Conservation (phyloP, 2,329 filamentous ascomycete genomes). For the Fusarium sp. region DNA sequence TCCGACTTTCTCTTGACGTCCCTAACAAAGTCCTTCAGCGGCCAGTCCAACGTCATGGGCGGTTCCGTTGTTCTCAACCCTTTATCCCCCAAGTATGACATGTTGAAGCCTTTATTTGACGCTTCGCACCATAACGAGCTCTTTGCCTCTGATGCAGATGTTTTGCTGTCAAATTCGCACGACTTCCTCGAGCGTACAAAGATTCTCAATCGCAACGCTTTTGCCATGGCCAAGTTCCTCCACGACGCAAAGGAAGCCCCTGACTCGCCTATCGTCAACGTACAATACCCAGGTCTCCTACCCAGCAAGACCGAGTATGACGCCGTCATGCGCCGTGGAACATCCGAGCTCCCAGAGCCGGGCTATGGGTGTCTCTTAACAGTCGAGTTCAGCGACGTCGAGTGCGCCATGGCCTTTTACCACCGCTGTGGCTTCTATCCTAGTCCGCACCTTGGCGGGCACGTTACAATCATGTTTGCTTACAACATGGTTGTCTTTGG, state of each 20-base stretch:
- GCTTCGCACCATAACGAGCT: conserved; percentile 55
- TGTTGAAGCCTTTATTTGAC: conserved; percentile 47
- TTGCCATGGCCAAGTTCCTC: conserved; percentile 54
- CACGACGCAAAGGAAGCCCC: conserved; percentile 43
- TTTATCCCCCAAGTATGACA: conserved; percentile 51
- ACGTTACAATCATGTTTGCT: conserved; percentile 59
- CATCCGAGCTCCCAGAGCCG: conserved; percentile 57
- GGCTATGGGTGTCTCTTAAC: conserved; percentile 67
- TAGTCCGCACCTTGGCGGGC: conserved; percentile 65
- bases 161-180: conserved; percentile 57
- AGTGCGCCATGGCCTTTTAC: conserved; percentile 58
- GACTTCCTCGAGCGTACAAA: conserved; percentile 54
- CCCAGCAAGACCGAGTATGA: conserved; percentile 47
- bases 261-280: conserved; percentile 49
- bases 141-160: conserved; percentile 58
- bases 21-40: conserved; percentile 69
- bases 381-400: conserved; percentile 59
- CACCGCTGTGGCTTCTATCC: conserved; percentile 59
- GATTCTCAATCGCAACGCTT: conserved; percentile 57
- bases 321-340: conserved; percentile 49
- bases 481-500: conserved; percentile 59
- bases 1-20: conserved; percentile 63
- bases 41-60: conserved; percentile 65
- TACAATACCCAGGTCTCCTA: conserved; percentile 57
- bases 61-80: conserved; percentile 63